Conservation (phyloP, 805 yeast genomes). For the Cyberlindnera euphorbiae region DNA sequence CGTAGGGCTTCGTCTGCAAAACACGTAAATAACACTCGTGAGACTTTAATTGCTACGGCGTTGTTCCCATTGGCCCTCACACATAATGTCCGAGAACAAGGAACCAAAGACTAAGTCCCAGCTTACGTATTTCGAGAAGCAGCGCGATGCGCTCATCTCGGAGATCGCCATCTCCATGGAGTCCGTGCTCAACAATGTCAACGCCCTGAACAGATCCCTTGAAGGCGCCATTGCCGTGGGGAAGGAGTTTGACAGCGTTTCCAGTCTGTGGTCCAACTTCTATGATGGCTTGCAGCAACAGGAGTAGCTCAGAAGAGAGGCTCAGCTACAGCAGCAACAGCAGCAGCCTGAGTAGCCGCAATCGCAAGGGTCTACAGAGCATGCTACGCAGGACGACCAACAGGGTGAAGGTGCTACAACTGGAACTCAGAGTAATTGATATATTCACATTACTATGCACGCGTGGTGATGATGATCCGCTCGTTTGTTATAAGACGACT, state of each 20-base stretch:
- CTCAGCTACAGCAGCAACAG: slow-evolving; percentile 1
- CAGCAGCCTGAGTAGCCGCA: slow-evolving; percentile 2
- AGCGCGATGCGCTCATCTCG: slow-evolving; percentile 52
- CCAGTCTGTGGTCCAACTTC: slow-evolving; percentile 65
- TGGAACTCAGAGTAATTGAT: background rate
- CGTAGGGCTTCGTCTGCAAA: no score
- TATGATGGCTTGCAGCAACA: slow-evolving; percentile 45
- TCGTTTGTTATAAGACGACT: slow-evolving; percentile 3
- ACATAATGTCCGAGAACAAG: slow-evolving; percentile 4
- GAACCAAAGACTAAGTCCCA: slow-evolving; percentile 8
- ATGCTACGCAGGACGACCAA: background rate
- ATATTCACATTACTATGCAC: slow-evolving; percentile 3
- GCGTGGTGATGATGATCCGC: background rate
- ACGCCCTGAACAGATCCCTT: slow-evolving; percentile 60
- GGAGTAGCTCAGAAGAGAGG: slow-evolving; percentile 19
- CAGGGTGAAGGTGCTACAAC: background rate
- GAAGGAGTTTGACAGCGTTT: slow-evolving; percentile 66
- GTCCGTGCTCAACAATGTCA: slow-evolving; percentile 57
- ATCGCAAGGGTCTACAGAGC: background rate
- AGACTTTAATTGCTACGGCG: no score
- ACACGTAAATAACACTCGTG: no score
- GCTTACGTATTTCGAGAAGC: slow-evolving; percentile 47
- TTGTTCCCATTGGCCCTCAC: no score
- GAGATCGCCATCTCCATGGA: slow-evolving; percentile 60
- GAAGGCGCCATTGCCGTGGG: slow-evolving; percentile 70